phyloP scores from a whole-genome alignment of 306 rosid genomes.

The barrel medic (Medicago truncatula) region DNA sequence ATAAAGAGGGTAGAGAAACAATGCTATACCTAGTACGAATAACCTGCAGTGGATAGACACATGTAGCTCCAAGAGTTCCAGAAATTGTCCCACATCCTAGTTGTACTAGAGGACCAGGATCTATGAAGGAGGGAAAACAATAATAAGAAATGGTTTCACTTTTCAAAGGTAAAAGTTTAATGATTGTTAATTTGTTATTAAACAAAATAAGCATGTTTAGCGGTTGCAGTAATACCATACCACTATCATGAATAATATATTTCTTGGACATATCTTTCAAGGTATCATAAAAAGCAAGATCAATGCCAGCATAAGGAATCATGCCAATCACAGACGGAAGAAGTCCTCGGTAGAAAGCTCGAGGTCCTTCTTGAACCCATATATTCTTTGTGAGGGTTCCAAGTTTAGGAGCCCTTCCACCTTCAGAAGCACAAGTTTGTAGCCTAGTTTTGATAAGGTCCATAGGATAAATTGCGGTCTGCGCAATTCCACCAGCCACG shows the following conservation, averaged over 20 bases:
- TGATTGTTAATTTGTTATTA: not conserved
- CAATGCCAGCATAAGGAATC: constrained; percentile 64
- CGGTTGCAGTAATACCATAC: constrained; percentile 42
- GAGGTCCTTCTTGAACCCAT: constrained; percentile 66
- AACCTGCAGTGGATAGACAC: constrained; percentile 63
- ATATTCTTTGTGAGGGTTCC: constrained; percentile 52
- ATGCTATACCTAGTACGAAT: constrained; percentile 57
- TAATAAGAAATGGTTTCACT: constrained; percentile 20
- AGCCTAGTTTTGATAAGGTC: constrained; percentile 63
- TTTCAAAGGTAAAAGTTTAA: not conserved
- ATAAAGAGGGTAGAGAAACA: constrained; percentile 26
- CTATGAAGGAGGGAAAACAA: constrained; percentile 35
- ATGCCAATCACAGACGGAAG: constrained; percentile 62
- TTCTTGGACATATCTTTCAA: constrained; percentile 54
- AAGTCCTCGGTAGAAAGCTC: constrained; percentile 60
- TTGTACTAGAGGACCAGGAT: constrained; percentile 59
- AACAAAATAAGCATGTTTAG: constrained; percentile 21
- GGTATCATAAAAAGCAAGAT: constrained; percentile 58
- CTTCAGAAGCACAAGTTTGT: constrained; percentile 58
- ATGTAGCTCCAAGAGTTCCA: constrained; percentile 60
- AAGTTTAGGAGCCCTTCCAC: constrained; percentile 53
- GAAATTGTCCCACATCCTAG: constrained; percentile 62
- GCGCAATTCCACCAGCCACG: constrained; percentile 59
- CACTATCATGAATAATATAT: constrained; percentile 54
- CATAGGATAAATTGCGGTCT: constrained; percentile 53